Conservation (phyloP, 495 filamentous ascomycete genomes). For the Lasiosphaeria hispida region DNA sequence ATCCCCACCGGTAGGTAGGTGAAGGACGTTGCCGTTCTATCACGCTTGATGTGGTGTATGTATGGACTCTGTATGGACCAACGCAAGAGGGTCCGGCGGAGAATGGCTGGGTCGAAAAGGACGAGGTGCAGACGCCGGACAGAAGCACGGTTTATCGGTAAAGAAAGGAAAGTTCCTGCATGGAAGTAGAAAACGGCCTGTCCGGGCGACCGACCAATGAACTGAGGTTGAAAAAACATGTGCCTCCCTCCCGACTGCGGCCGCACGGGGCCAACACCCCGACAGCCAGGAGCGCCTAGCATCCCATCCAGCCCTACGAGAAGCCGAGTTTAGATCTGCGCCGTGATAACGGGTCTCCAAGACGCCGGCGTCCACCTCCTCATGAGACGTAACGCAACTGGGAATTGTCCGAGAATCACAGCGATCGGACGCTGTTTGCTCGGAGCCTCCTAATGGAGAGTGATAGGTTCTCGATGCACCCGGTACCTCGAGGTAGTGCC, state of each 20-base stretch:
- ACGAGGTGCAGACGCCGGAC: constrained; percentile 9
- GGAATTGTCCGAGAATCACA: too few relatives aligned
- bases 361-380: background rate
- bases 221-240: background rate
- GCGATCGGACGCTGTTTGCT: too few relatives aligned
- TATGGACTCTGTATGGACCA: too few relatives aligned
- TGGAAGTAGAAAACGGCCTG: background rate
- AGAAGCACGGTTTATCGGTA: constrained; percentile 1
- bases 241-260: background rate
- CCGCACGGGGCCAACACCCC: background rate
- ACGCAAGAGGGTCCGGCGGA: background rate
- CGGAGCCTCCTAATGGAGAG: too few relatives aligned
- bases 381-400: too few relatives aligned
- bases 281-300: background rate
- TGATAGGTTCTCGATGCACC: too few relatives aligned
- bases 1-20: too few relatives aligned
- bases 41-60: too few relatives aligned
- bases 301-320: constrained; percentile 7
- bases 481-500: too few relatives aligned
- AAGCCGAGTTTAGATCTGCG: background rate
- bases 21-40: too few relatives aligned
- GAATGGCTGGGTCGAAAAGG: background rate
- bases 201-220: constrained; percentile 2
- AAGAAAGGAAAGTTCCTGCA: background rate
- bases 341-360: background rate